A percentile compares a stretch with the other conserved stretches of the same genome.
phyloP scores from a whole-genome alignment of 441 rosid genomes.

The Populus hybrid region DNA sequence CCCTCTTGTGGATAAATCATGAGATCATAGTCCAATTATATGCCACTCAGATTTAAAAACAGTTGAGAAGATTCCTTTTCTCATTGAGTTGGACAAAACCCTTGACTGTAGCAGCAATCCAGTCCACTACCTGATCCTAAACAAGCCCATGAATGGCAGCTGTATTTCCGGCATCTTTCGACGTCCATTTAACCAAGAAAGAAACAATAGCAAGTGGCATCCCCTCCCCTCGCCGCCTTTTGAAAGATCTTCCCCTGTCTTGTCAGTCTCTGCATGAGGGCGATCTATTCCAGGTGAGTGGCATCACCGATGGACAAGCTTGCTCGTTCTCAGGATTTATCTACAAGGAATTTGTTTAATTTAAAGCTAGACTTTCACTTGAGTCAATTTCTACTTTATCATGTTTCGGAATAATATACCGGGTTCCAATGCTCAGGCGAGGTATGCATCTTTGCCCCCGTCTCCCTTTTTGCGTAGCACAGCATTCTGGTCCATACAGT shows the following conservation, averaged over 20 bases:
- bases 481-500: background rate
- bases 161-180: background rate
- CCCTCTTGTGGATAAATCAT: background rate
- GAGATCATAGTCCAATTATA: background rate
- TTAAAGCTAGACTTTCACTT: background rate
- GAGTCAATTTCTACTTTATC: background rate
- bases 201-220: background rate
- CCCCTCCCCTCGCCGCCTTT: background rate
- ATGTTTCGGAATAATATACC: background rate
- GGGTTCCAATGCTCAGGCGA: background rate
- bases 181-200: background rate
- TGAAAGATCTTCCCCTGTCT: no score
- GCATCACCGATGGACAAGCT: background rate
- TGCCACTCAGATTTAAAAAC: background rate
- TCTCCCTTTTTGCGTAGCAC: background rate
- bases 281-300: background rate
- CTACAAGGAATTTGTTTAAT: background rate
- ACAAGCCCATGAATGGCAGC: background rate
- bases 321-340: background rate
- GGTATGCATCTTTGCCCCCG: background rate
- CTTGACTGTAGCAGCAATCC: background rate
- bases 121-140: background rate
- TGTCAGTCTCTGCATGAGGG: background rate
- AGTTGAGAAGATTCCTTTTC: background rate
- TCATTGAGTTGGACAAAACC: background rate